Percentiles rank a stretch among this genome's conserved stretches.
Evolutionary conservation across 2,329 filamentous ascomycete genomes (phyloP).

Genomic region (Phialophora verrucosa): DNA sequence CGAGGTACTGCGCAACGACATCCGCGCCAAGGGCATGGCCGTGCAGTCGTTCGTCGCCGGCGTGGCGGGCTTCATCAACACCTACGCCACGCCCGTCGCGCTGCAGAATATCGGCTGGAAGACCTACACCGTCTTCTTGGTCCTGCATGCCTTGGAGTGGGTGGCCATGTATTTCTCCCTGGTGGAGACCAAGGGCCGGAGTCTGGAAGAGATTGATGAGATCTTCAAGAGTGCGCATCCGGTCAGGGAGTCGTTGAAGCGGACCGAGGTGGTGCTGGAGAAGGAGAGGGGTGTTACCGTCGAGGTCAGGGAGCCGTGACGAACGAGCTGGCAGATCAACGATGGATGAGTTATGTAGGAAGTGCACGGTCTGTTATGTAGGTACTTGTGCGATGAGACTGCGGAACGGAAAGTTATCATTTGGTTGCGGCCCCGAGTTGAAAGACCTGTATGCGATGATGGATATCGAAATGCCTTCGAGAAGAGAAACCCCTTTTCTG

Average conservation of each 20-base stretch:
- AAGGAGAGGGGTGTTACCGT: conserved; percentile 1
- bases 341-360: not conserved
- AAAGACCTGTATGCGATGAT: not conserved
- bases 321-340: not conserved
- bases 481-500: not conserved
- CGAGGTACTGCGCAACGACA: conserved; percentile 20
- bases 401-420: not conserved
- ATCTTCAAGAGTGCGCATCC: conserved; percentile 8
- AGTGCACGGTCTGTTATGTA: not conserved
- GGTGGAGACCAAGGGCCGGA: conserved; percentile 40
- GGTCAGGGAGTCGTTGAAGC: conserved; percentile 9
- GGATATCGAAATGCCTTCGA: not conserved
- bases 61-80: conserved; percentile 17
- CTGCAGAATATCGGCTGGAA: conserved; percentile 43
- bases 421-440: not conserved
- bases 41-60: conserved; percentile 5
- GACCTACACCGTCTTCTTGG: conserved; percentile 40
- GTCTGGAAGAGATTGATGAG: conserved; percentile 11
- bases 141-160: conserved; percentile 2
- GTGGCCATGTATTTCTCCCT: conserved; percentile 14
- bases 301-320: not conserved
- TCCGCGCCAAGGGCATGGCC: conserved; percentile 25
- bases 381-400: not conserved
- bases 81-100: conserved; percentile 32
- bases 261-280: conserved; percentile 1